Evolutionary conservation across 306 rosid species (phyloP), one percentile per base, ranked within the genome.

Genomic region (Cucurbita argyrosperma): DNA sequence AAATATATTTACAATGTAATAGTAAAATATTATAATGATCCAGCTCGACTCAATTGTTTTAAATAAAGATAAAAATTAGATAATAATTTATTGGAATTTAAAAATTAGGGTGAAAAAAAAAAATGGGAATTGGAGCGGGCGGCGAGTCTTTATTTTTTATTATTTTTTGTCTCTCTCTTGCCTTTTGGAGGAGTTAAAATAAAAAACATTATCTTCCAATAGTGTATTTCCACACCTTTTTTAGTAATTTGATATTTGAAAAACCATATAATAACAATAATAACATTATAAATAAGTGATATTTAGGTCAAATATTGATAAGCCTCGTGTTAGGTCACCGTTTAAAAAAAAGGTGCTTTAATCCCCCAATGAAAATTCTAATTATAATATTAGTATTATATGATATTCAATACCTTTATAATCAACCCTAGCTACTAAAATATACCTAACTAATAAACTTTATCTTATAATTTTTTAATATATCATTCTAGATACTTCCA

Each of bases 161-260:
- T 26, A 26, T 26, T 1, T 26, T 26, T 59, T 59, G 5, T 12
- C 6, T 37, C 7, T 13, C 4, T 13, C 37, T 26, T 12, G 4
- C 9, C 12, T 11, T 23, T 6, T 19, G 40, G 21, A 64, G 71
- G 71, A 40, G 8, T 37, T 40, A 64, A 64, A 64, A 64, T 64
- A n/a, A 64, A 64, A 42, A 64, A 64, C 52, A 64, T 64, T 64
- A 64, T 64, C 71, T 64, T 64, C 52, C 52, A 64, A 64, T 64
- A 64, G 37, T 64, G 51, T 64, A 64, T 64, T 64, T 64, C 70
- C 70, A 64, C 70, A 40, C 50, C 70, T 50, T n/a, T 64, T 40
- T 38, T 14, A 35, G 40, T 35, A 4, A 15, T 63, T 38, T 63
- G 8, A 16, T 4, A 15, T 64, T 64, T 42, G 4, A 40, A 64